Evolutionary conservation across 192 early-diverging fungal species (phyloP), one percentile per base, ranked within the genome.

Genomic region (Backusella circina): DNA sequence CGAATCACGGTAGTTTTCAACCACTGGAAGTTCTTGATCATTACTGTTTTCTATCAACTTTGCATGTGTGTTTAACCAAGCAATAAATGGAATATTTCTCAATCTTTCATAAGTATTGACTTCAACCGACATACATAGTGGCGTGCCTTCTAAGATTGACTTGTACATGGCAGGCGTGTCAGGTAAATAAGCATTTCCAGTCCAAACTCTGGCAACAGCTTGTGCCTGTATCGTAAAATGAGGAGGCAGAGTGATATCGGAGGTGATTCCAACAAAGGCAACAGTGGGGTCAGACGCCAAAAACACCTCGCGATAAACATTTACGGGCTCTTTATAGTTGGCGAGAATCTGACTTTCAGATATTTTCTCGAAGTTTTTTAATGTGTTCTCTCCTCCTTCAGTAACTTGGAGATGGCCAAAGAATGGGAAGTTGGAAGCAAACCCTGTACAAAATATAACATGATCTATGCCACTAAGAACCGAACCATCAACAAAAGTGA

Each of bases 401-500:
- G 23, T 18, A 16, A 26, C 15, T 5, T 37, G 18, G 13, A 13
- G 10, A 13, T 81, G 69, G 41, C 86, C 81, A 50, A 92, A 67
- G 67, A 86, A 88, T 0, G 84, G 84, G 67, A 83, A 80, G 12
- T 83, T 80, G 73, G 84, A 87, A 3, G 83, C 61, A 78, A 89
- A 91, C 3, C 91, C 91, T 0, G 91, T 93, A 70, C 88, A 89
- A 57, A 84, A 90, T 28, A 91, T 79, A 3, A 93, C 78, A 21
- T 68, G 64, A 78, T 93, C 91, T 15, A 91, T 80, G 30, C 84
- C 47, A 7, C 86, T 84, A 28, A 83, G 26, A 30, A 75, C 75
- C 2, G 84, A 86, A 28, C 85, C 88, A 76, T 93, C 91, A 1
- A 79, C 81, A 80, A 93, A 91, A 28, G 31, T 44, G 36, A 78